These are phyloP conservation scores for Colletotrichum endophyticum DNA, from an alignment of 2,329 filamentous ascomycete genomes.

Conservation along the genomic window DNA sequence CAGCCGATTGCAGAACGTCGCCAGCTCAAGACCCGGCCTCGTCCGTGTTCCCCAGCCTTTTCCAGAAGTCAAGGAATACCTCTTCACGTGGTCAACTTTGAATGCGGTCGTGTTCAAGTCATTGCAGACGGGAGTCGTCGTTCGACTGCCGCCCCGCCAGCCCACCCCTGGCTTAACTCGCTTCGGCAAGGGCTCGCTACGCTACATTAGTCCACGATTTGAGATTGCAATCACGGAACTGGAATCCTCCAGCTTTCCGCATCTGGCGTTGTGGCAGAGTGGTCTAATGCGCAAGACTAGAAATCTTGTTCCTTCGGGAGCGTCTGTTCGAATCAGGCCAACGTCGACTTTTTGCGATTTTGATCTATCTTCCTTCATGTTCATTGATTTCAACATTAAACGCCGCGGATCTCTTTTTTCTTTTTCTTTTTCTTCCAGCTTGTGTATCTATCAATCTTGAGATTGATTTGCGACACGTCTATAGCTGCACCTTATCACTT, in stretches of 20 bases:
- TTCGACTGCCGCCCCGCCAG: neutral
- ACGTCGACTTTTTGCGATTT: neutral
- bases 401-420: neutral
- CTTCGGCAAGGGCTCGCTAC: neutral
- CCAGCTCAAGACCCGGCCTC: too few relatives aligned
- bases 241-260: neutral
- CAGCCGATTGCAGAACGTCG: too few relatives aligned
- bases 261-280: neutral
- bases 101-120: too few relatives aligned
- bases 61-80: neutral
- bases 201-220: neutral
- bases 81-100: neutral
- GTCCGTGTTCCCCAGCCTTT: neutral
- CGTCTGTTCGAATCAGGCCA: constrained; percentile 10
- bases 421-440: neutral
- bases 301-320: constrained; percentile 10
- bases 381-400: neutral
- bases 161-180: neutral
- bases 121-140: neutral
- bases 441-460: too few relatives aligned
- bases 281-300: constrained; percentile 10
- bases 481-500: too few relatives aligned
- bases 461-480: too few relatives aligned
- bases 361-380: too few relatives aligned
- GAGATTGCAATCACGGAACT: fast-evolving